These are phyloP conservation scores for Thelephora aurantiotincta DNA, from an alignment of 768 basidiomycete species.

Conservation along the genomic window DNA sequence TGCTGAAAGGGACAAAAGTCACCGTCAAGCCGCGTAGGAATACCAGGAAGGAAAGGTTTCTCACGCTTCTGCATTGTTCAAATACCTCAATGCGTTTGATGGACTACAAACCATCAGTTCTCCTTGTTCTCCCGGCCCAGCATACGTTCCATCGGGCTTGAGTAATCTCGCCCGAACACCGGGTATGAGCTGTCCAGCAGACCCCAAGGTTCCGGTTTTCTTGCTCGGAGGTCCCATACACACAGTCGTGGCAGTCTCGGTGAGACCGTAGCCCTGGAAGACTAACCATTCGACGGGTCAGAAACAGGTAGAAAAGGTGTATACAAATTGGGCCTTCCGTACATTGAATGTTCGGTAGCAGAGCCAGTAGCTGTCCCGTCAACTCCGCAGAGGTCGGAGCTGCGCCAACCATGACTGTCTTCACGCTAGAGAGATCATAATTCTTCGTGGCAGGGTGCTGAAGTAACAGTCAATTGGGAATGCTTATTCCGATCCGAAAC, in stretches of 20 bases:
- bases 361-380: conserved; percentile 16
- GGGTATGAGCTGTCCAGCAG: conserved; percentile 43
- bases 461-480: not conserved
- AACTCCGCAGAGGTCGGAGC: conserved; percentile 45
- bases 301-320: not conserved
- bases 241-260: conserved; percentile 46
- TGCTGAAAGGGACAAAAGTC: conserved; percentile 22
- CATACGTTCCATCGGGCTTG: conserved; percentile 41
- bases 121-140: conserved; percentile 42
- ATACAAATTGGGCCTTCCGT: conserved; percentile 3
- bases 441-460: conserved; percentile 39
- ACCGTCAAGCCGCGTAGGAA: not conserved
- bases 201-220: conserved; percentile 35
- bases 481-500: not conserved
- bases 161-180: conserved; percentile 43
- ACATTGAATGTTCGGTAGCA: conserved; percentile 12
- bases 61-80: conserved; percentile 45
- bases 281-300: not conserved
- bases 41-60: conserved; percentile 10
- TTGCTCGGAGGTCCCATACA: conserved; percentile 28
- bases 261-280: conserved; percentile 29
- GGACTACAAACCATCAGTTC: conserved; percentile 50
- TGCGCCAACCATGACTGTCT: conserved; percentile 38
- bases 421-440: conserved; percentile 31
- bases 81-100: conserved; percentile 44